A percentile compares a stretch with the other conserved stretches of the same genome.
These are phyloP conservation scores for Macrophomina pseudophaseolina DNA, from an alignment of 2,329 filamentous ascomycete species.

Conservation along the genomic window DNA sequence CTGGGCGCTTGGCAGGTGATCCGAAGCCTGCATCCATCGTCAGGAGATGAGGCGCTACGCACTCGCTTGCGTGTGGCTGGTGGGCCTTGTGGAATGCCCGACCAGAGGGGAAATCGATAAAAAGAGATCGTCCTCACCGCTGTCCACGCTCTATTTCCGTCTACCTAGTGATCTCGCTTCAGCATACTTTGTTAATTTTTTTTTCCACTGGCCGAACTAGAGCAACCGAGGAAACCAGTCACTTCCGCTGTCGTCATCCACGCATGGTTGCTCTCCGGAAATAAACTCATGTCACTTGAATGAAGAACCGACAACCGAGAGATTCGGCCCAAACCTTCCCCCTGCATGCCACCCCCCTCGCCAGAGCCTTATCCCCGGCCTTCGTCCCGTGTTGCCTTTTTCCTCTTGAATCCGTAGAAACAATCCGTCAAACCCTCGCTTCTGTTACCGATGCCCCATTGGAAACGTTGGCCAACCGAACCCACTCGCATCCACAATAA, in stretches of 20 bases:
- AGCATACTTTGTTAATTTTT: neutral
- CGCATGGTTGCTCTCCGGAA: neutral
- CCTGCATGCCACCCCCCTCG: neutral
- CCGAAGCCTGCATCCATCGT: neutral
- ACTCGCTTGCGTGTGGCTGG: slow-evolving; percentile 25
- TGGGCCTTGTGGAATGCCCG: neutral
- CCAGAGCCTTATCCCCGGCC: neutral
- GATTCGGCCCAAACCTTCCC: neutral
- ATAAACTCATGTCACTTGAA: neutral
- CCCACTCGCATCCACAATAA: neutral
- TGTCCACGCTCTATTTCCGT: neutral
- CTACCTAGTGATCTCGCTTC: neutral
- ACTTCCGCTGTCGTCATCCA: neutral
- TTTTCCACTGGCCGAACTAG: neutral
- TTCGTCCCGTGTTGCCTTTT: neutral
- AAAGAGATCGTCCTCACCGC: neutral
- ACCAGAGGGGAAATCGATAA: neutral
- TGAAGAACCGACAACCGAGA: neutral
- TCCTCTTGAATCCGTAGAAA: neutral
- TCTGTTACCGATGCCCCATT: neutral
- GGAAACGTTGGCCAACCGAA: neutral
- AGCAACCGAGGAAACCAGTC: neutral
- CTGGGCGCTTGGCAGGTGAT: neutral
- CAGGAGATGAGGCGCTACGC: slow-evolving; percentile 22
- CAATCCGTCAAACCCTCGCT: neutral